phyloP scores from a whole-genome alignment of 2,329 filamentous ascomycete species.

The Pseudodiploospora longispora region DNA sequence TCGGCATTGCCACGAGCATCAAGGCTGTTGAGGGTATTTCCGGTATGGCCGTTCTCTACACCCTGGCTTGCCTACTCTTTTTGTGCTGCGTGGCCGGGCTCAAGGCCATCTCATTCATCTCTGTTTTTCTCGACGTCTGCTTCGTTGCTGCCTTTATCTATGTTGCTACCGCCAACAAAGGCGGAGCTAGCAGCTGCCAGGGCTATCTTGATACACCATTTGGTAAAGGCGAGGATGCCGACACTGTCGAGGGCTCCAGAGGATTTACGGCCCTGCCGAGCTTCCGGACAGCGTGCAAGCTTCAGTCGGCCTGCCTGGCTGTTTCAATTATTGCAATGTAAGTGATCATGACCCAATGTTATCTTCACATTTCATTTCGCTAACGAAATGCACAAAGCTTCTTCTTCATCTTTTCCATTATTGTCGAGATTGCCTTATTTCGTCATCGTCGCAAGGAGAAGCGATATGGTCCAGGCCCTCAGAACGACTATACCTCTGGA shows the following conservation, averaged over 20 bases:
- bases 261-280: slow-evolving; percentile 41
- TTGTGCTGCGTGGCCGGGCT: slow-evolving; percentile 75
- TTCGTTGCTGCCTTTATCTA: slow-evolving; percentile 76
- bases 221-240: slow-evolving; percentile 51
- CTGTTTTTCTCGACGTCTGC: slow-evolving; percentile 65
- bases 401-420: slow-evolving; percentile 67
- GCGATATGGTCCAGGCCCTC: slow-evolving; percentile 49
- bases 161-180: slow-evolving; percentile 65
- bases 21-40: slow-evolving; percentile 73
- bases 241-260: slow-evolving; percentile 37
- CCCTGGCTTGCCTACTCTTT: slow-evolving; percentile 60
- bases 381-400: slow-evolving; percentile 34
- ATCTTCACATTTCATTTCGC: background rate
- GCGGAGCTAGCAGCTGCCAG: slow-evolving; percentile 58
- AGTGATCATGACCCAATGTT: slow-evolving; percentile 15
- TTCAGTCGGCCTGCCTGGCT: slow-evolving; percentile 71
- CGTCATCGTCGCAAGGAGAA: slow-evolving; percentile 68
- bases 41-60: slow-evolving; percentile 68
- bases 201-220: slow-evolving; percentile 57
- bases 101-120: slow-evolving; percentile 62
- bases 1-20: slow-evolving; percentile 54
- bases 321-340: slow-evolving; percentile 72
- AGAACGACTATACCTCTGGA: slow-evolving; percentile 52
- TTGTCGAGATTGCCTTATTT: slow-evolving; percentile 59
- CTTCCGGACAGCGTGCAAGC: slow-evolving; percentile 52